Conservation (phyloP, 177 flowering plant species). For the Vitis hybrid region DNA sequence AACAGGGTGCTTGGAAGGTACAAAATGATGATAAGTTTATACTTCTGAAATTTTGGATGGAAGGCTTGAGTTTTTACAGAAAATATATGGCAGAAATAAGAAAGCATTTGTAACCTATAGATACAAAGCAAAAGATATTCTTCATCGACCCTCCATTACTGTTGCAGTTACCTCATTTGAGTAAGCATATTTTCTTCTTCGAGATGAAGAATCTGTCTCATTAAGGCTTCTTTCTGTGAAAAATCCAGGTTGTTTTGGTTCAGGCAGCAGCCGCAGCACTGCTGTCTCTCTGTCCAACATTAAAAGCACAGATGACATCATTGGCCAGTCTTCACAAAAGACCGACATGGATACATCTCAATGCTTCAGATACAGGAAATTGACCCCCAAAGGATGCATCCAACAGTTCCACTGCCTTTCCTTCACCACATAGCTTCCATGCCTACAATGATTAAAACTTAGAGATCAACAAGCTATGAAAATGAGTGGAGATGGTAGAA, state of each 20-base stretch:
- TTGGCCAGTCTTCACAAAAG: slow-evolving; percentile 25
- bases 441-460: not conserved
- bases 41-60: no score
- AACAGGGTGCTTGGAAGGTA: no score
- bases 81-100: no score
- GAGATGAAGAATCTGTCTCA: slow-evolving; percentile 1
- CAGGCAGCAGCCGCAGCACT: not conserved
- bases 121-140: no score
- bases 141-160: slow-evolving; percentile 8
- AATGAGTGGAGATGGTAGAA: not conserved
- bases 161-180: slow-evolving; percentile 10
- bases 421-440: slow-evolving; percentile 5
- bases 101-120: no score
- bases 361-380: slow-evolving; percentile 11
- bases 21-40: no score
- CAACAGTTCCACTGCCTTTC: not conserved
- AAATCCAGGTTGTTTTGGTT: slow-evolving; percentile 16
- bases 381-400: not conserved
- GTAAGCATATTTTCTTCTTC: not conserved
- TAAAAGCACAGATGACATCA: slow-evolving; percentile 11
- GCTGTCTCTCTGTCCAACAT: slow-evolving; percentile 16
- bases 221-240: slow-evolving; percentile 4
- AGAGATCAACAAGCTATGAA: not conserved
- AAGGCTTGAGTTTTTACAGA: no score
- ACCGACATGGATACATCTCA: slow-evolving; percentile 40